Base-by-base conservation (phyloP, 1,139 yeast species). In the Saccharomyces hybrid region DNA sequence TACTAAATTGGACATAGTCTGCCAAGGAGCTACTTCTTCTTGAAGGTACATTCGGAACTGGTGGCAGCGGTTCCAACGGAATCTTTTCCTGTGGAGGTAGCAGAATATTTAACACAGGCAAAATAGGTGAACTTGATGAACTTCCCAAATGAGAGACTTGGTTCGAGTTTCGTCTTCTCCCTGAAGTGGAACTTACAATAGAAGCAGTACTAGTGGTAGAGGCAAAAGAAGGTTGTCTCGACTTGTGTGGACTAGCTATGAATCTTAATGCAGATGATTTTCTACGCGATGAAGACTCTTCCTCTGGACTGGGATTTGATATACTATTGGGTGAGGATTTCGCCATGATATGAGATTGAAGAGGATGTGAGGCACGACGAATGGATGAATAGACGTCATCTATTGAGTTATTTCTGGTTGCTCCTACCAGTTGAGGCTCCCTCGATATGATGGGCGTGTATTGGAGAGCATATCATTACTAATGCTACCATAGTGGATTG, bases 51-150 rank as follows among this genome's bases (percentile, higher is more conserved):
- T 52, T 51, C 5, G 59, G 63, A 11, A 52, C 49, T 19, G 56
- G 52, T 5, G 66, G 66, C 24, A 62, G 48, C 6, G 66, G 56
- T 9, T 62, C 66, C 8, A 48, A 55, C 19, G 67, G 67, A 12
- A 56, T 49, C 21, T 51, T 54, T 51, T 55, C 51, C 58, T 75
- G 81, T 0, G 84, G 79, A 1, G 88, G 88, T 3, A 83, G 68
- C 46, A 75, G 53, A 9, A 60, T 54, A 19, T 77, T 51, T 55
- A 61, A 47, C 53, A 56, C 34, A 51, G 67, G 47, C 64, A 62
- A 60, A 11, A 38, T 6, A 8, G 42, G 21, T 12, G 42, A 34
- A 19, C 12, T 34, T 9, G 44, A 12, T 8, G 21, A 38, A 9
- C 44, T 38, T 9, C 55, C 53, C 19, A 48, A 52, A 11, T 56